Evolutionary conservation across 345 rosid species (phyloP).

Genomic region (Brassica nigra): DNA sequence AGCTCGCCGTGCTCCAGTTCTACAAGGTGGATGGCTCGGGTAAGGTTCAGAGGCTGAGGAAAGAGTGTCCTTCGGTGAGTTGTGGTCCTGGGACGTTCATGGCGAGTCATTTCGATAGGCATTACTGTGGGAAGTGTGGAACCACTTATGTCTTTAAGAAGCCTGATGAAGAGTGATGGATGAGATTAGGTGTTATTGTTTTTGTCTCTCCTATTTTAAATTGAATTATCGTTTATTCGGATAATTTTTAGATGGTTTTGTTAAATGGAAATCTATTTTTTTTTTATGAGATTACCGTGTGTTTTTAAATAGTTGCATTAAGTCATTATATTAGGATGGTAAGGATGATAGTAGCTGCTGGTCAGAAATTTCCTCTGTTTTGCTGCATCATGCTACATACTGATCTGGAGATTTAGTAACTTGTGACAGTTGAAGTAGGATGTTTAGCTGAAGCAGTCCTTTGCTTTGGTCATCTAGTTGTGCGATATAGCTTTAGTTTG

Average conservation of each 20-base stretch:
- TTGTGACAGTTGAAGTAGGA: background rate
- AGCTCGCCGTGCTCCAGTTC: conserved; percentile 46
- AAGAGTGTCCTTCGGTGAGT: conserved; percentile 65
- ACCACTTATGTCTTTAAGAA: conserved; percentile 61
- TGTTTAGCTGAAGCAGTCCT: background rate
- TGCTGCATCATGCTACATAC: background rate
- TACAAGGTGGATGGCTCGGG: conserved; percentile 18
- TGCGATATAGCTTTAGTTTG: background rate
- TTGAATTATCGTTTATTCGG: background rate
- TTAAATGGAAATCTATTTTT: background rate
- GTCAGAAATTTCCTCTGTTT: background rate
- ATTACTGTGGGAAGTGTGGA: conserved; percentile 70
- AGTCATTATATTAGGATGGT: background rate
- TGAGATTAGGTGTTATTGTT: conserved; percentile 18
- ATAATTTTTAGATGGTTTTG: conserved; percentile 2
- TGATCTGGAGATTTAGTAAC: background rate
- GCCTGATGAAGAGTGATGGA: conserved; percentile 52
- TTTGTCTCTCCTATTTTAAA: background rate
- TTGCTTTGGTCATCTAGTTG: background rate
- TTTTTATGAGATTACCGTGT: background rate
- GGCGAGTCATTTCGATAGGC: conserved; percentile 72
- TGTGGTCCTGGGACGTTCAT: conserved; percentile 74
- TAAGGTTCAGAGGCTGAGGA: conserved; percentile 62
- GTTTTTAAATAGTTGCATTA: background rate
- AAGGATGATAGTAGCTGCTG: background rate